These are phyloP conservation scores for Mycosphaerella sp. DNA, from an alignment of 2,329 filamentous ascomycete genomes.

Conservation along the genomic window DNA sequence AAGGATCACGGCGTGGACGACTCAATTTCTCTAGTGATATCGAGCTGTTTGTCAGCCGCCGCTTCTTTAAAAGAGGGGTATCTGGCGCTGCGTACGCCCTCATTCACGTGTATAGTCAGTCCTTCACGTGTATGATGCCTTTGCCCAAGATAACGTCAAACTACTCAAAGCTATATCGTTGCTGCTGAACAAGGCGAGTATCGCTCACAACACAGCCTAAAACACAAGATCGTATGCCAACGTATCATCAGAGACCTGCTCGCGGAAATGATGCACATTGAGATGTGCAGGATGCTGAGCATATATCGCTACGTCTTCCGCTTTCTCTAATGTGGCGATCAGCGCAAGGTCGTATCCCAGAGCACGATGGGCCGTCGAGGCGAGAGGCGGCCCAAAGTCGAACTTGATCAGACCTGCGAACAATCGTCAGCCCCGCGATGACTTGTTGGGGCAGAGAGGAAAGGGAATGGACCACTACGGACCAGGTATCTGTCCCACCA, in stretches of 20 bases:
- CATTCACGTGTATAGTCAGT: too few relatives aligned
- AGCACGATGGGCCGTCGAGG: slow-evolving; percentile 38
- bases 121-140: not conserved
- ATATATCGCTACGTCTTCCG: slow-evolving; percentile 40
- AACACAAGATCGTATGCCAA: slow-evolving; percentile 25
- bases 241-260: slow-evolving; percentile 20
- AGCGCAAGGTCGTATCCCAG: slow-evolving; percentile 44
- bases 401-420: slow-evolving; percentile 17
- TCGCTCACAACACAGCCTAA: not conserved
- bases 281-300: slow-evolving; percentile 43
- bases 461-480: not conserved
- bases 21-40: too few relatives aligned
- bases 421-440: not conserved
- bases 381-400: slow-evolving; percentile 32
- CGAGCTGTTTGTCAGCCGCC: slow-evolving; percentile 3
- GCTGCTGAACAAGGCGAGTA: not conserved
- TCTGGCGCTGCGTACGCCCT: not conserved
- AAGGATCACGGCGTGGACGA: too few relatives aligned
- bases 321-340: slow-evolving; percentile 42
- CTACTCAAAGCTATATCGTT: not conserved
- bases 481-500: slow-evolving; percentile 23
- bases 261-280: slow-evolving; percentile 30
- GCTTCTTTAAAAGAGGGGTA: not conserved
- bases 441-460: not conserved
- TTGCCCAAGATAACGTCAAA: not conserved